Conservation (phyloP, 2,329 filamentous ascomycete species). For the Dactylellina parvicollis region DNA sequence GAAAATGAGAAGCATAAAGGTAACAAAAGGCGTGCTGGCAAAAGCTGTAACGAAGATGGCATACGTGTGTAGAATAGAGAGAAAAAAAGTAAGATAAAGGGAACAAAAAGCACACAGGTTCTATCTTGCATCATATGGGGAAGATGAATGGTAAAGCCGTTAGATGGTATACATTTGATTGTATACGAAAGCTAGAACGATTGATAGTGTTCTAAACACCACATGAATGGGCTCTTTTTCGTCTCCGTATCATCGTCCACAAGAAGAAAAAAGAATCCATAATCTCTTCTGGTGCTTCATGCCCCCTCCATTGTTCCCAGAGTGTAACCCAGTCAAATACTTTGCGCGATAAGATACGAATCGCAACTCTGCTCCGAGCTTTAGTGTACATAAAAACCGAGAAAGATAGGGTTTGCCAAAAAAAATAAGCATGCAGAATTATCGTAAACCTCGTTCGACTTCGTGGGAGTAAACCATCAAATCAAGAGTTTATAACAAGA, state of each 20-base stretch:
- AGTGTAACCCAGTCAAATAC: conserved; percentile 14
- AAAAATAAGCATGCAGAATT: conserved; percentile 44
- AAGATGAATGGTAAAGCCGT: conserved; percentile 37
- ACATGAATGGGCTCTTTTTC: conserved; percentile 19
- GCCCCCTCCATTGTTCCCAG: not conserved
- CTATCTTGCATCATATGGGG: conserved; percentile 27
- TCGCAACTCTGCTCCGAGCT: conserved; percentile 32
- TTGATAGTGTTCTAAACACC: conserved; percentile 40
- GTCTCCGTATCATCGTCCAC: conserved; percentile 21
- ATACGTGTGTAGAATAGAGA: conserved; percentile 57
- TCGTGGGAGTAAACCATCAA: conserved; percentile 6
- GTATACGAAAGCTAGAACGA: conserved; percentile 38
- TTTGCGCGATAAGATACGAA: conserved; percentile 40
- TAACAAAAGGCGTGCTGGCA: conserved; percentile 14
- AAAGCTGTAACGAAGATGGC: conserved; percentile 18
- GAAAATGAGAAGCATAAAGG: conserved; percentile 9
- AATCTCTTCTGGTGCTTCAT: not conserved
- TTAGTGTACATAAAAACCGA: conserved; percentile 51
- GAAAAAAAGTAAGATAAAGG: conserved; percentile 53
- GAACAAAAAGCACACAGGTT: conserved; percentile 44
- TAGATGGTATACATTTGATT: conserved; percentile 49
- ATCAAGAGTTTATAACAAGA: conserved; percentile 69
- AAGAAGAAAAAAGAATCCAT: conserved; percentile 25
- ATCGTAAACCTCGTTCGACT: conserved; percentile 38
- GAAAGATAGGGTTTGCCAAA: conserved; percentile 22